Conservation (phyloP, 495 filamentous ascomycete genomes). For the Aspergillus ostianus region DNA sequence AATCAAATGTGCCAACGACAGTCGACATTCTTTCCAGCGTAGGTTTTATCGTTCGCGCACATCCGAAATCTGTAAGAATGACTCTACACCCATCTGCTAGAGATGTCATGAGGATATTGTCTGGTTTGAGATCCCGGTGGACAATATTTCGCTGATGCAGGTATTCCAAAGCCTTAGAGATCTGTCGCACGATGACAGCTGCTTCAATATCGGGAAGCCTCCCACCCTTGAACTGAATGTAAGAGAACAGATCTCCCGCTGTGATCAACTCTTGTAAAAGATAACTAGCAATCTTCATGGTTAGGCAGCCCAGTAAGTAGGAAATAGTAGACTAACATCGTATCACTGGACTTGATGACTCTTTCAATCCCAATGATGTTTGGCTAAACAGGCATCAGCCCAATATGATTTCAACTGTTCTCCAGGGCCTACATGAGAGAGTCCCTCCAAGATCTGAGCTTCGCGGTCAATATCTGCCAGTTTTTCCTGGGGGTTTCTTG, state of each 20-base stretch:
- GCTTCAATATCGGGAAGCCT: constrained; percentile 50
- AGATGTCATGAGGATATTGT: constrained; percentile 63
- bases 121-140: constrained; percentile 70
- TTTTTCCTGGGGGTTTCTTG: constrained; percentile 12
- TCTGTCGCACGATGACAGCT: constrained; percentile 55
- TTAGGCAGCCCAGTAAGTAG: background rate
- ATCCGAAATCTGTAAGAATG: constrained; percentile 74
- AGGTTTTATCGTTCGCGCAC: constrained; percentile 44
- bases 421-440: constrained; percentile 56
- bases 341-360: constrained; percentile 48
- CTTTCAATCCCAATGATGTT: constrained; percentile 59
- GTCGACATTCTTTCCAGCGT: constrained; percentile 56
- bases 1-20: constrained; percentile 62
- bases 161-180: constrained; percentile 60
- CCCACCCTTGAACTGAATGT: constrained; percentile 48
- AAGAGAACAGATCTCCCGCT: constrained; percentile 64
- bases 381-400: constrained; percentile 41
- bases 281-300: constrained; percentile 44
- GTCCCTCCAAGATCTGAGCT: constrained; percentile 51
- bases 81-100: constrained; percentile 51
- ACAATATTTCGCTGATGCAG: constrained; percentile 56
- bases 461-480: constrained; percentile 39
- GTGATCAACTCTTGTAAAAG: constrained; percentile 65
- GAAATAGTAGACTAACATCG: constrained; percentile 43
- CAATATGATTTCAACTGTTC: background rate